Conservation (phyloP, 306 rosid genomes). For the Calophaca sinica region DNA sequence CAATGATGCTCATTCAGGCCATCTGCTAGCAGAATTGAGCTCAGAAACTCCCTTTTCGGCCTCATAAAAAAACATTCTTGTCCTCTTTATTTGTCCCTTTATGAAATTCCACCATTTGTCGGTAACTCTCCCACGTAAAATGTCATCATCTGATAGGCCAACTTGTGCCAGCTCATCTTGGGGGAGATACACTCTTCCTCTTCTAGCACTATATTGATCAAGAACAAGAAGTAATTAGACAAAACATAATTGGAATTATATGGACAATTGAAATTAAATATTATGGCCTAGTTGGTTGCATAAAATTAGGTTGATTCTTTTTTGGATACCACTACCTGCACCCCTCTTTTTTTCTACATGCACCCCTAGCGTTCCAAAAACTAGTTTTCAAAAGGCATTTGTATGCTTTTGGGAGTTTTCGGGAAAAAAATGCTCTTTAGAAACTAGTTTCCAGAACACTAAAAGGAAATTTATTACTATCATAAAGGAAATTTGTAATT, state of each 20-base stretch:
- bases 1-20: slow-evolving; percentile 91
- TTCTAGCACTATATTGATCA: slow-evolving; percentile 65
- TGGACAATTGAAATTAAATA: neutral
- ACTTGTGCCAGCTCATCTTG: slow-evolving; percentile 85
- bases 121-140: slow-evolving; percentile 66
- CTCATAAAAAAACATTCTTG: slow-evolving; percentile 85
- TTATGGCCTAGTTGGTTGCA: neutral
- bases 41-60: slow-evolving; percentile 88
- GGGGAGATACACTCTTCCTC: slow-evolving; percentile 94
- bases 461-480: no score
- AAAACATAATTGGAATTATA: slow-evolving; percentile 1
- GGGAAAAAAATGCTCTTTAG: no score
- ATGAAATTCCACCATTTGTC: slow-evolving; percentile 89
- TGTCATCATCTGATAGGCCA: slow-evolving; percentile 84
- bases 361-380: no score
- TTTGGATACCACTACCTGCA: no score
- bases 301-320: neutral
- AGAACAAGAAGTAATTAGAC: neutral
- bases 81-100: slow-evolving; percentile 83
- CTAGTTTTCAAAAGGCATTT: no score
- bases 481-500: no score
- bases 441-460: no score
- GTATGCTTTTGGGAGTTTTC: no score
- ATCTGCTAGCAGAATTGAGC: slow-evolving; percentile 80
- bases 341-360: no score